Percentiles rank a stretch among this genome's conserved stretches.
These are phyloP conservation scores for Peronospora destructor DNA, from an alignment of 352 stramenopile genomes.

Conservation along the genomic window DNA sequence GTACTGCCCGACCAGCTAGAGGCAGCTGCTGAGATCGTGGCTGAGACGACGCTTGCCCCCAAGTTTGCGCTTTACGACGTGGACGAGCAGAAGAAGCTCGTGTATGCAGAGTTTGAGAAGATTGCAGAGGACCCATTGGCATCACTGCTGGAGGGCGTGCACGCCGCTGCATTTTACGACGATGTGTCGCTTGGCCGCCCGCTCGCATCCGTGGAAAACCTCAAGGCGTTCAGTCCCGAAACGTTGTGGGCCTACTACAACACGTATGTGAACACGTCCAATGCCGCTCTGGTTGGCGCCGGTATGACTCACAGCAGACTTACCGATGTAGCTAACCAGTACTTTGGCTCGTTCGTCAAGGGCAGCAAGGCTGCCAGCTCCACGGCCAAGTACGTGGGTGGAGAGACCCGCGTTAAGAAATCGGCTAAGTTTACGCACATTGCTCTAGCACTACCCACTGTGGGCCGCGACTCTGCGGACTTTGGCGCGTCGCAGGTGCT, in stretches of 20 bases:
- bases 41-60: conserved; percentile 68
- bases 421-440: conserved; percentile 59
- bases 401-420: conserved; percentile 72
- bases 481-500: conserved; percentile 62
- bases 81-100: conserved; percentile 60
- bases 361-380: conserved; percentile 20
- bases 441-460: conserved; percentile 60
- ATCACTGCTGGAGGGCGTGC: conserved; percentile 52
- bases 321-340: conserved; percentile 52
- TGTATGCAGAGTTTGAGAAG: conserved; percentile 45
- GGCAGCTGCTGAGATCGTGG: conserved; percentile 61
- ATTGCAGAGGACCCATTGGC: conserved; percentile 33
- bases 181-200: conserved; percentile 61
- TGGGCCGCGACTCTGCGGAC: conserved; percentile 35
- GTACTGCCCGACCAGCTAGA: conserved; percentile 66
- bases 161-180: conserved; percentile 79
- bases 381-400: conserved; percentile 63
- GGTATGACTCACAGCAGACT: conserved; percentile 60
- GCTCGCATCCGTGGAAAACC: conserved; percentile 45
- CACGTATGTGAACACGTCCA: conserved; percentile 58
- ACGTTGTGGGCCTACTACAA: conserved; percentile 53
- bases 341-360: conserved; percentile 44
- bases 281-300: conserved; percentile 53
- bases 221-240: conserved; percentile 41
- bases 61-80: conserved; percentile 79